These are phyloP conservation scores for Colletotrichum cereale DNA, from an alignment of 2,329 filamentous ascomycete genomes.

Conservation along the genomic window DNA sequence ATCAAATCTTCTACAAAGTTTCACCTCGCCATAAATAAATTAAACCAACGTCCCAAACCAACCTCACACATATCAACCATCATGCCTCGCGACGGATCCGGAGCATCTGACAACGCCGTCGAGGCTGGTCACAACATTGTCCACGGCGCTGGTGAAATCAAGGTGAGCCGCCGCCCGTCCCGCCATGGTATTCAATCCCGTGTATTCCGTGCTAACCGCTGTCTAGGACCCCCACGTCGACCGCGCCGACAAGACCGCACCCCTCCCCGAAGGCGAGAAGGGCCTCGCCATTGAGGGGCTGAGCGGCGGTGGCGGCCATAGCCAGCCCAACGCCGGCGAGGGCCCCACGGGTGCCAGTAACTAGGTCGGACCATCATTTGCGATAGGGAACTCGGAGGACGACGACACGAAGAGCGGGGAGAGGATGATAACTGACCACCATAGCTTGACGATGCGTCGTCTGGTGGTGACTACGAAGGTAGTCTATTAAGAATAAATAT, in stretches of 20 bases:
- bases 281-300: conserved; percentile 56
- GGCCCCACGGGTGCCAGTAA: conserved; percentile 46
- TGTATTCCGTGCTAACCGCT: not conserved
- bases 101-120: conserved; percentile 60
- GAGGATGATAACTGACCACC: not conserved
- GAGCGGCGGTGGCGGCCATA: conserved; percentile 59
- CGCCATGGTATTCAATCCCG: not conserved
- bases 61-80: conserved; percentile 42
- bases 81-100: conserved; percentile 66
- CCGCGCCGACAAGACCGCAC: conserved; percentile 64
- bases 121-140: conserved; percentile 56
- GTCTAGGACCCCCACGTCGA: conserved; percentile 49
- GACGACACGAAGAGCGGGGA: not conserved
- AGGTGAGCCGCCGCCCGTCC: conserved; percentile 48
- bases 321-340: conserved; percentile 57
- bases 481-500: conserved; percentile 34
- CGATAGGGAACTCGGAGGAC: not conserved
- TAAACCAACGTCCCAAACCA: not conserved
- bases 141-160: conserved; percentile 57
- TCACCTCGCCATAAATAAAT: not conserved
- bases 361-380: not conserved
- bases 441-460: not conserved
- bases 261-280: conserved; percentile 60
- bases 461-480: conserved; percentile 30
- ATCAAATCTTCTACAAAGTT: not conserved